Conservation (phyloP, 2,329 filamentous ascomycete genomes). For the Phialocephala subalpina region DNA sequence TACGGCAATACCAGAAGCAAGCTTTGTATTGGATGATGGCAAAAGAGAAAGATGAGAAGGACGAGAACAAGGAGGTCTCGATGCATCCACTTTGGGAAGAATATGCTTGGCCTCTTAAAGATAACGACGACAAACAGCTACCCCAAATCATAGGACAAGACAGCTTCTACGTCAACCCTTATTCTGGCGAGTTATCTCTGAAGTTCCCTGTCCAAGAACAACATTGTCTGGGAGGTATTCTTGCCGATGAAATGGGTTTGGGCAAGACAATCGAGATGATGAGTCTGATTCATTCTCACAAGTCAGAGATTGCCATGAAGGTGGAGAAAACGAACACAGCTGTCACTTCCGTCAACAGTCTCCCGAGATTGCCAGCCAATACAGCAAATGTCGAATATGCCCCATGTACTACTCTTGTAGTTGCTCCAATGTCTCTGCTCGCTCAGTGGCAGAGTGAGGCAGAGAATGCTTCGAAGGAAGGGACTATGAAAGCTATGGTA, state of each 20-base stretch:
- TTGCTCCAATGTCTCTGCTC: conserved; percentile 97
- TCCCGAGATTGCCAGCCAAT: conserved; percentile 68
- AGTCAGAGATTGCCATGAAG: conserved; percentile 59
- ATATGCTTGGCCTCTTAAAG: conserved; percentile 87
- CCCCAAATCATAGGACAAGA: conserved; percentile 69
- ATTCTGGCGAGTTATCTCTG: conserved; percentile 91
- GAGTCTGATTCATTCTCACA: conserved; percentile 87
- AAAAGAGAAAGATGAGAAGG: conserved; percentile 84
- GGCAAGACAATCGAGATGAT: conserved; percentile 99
- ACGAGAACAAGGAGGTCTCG: conserved; percentile 72
- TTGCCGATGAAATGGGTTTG: conserved; percentile 97
- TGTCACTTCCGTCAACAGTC: conserved; percentile 59
- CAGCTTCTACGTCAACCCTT: conserved; percentile 94
- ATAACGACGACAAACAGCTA: conserved; percentile 83
- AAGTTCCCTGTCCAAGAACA: conserved; percentile 95
- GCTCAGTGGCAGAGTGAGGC: conserved; percentile 97
- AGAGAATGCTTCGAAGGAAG: conserved; percentile 85
- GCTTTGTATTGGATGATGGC: conserved; percentile 95
- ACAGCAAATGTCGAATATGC: conserved; percentile 69
- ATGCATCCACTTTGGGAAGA: conserved; percentile 99
- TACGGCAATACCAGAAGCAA: conserved; percentile 95
- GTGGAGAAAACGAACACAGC: conserved; percentile 42
- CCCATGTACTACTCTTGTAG: conserved; percentile 88
- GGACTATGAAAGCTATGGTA: conserved; percentile 82
- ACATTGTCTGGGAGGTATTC: conserved; percentile 89